phyloP scores from a whole-genome alignment of 2,329 filamentous ascomycete genomes.

The Dothidotthia symphoricarpi region DNA sequence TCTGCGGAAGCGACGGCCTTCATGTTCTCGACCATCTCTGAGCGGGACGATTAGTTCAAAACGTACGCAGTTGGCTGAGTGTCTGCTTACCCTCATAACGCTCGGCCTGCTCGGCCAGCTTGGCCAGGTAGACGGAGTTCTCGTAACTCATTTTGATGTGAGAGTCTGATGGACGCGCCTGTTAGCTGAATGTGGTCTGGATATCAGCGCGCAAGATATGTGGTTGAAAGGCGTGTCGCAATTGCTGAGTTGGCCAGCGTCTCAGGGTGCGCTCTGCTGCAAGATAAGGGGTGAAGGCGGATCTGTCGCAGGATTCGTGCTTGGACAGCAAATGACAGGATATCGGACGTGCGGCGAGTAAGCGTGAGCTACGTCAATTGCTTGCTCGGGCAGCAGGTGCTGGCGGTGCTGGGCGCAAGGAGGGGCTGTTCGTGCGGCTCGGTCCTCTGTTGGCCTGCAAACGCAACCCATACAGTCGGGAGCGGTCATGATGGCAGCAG shows the following conservation, averaged over 20 bases:
- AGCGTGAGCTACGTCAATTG: slow-evolving; percentile 10
- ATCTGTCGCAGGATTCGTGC: slow-evolving; percentile 1
- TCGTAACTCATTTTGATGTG: slow-evolving; percentile 88
- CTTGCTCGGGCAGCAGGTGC: slow-evolving; percentile 20
- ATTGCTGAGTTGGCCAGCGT: slow-evolving; percentile 15
- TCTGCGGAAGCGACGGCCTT: slow-evolving; percentile 89
- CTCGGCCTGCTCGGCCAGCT: slow-evolving; percentile 99
- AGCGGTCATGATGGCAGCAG: slow-evolving; percentile 8
- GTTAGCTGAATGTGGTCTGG: slow-evolving; percentile 25
- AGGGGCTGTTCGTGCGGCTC: slow-evolving; percentile 30
- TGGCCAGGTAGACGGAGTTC: slow-evolving; percentile 98
- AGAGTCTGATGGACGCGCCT: slow-evolving; percentile 20
- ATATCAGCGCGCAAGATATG: slow-evolving; percentile 13
- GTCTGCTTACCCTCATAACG: slow-evolving; percentile 84
- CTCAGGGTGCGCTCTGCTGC: slow-evolving; percentile 19
- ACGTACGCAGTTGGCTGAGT: slow-evolving; percentile 3
- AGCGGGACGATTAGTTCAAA: slow-evolving; percentile 18
- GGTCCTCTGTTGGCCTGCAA: slow-evolving; percentile 17
- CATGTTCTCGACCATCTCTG: slow-evolving; percentile 99
- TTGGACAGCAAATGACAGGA: not conserved
- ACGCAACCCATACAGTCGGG: slow-evolving; percentile 10
- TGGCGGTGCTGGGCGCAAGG: slow-evolving; percentile 26
- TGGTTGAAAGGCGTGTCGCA: slow-evolving; percentile 9
- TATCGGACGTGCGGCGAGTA: slow-evolving; percentile 6
- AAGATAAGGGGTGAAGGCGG: slow-evolving; percentile 7